Conservation (phyloP, 148 eudicot genomes). For the Cornus suecica region DNA sequence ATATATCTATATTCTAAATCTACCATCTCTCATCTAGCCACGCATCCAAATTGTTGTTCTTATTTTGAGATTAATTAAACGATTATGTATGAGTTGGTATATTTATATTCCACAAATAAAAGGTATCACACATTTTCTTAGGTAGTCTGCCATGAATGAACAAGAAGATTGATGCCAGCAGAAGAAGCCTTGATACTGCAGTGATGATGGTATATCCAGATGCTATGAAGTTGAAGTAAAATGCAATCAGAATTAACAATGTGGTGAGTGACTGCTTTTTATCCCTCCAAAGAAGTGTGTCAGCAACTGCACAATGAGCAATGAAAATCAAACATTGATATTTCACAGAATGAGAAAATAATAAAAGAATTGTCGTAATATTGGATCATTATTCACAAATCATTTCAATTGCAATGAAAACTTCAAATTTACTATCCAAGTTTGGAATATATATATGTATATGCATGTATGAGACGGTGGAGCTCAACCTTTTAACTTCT, state of each 20-base stretch:
- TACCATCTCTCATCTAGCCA: no score
- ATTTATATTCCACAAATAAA: conserved; percentile 6
- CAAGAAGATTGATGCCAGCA: conserved; percentile 54
- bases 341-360: not conserved
- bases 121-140: conserved; percentile 50
- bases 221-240: conserved; percentile 69
- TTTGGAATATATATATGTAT: not conserved
- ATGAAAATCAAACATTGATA: not conserved
- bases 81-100: not conserved
- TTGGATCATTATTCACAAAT: not conserved
- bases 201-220: conserved; percentile 63
- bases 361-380: not conserved
- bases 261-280: conserved; percentile 47
- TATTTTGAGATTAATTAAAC: no score
- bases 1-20: no score
- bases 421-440: conserved; percentile 4
- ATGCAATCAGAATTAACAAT: conserved; percentile 47
- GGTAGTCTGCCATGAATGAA: conserved; percentile 71
- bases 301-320: conserved; percentile 66
- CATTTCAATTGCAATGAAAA: not conserved
- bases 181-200: conserved; percentile 56
- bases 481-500: not conserved
- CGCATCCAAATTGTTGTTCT: no score
- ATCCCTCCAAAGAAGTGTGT: conserved; percentile 80
- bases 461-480: not conserved